Base-by-base conservation (phyloP, 768 basidiomycete species). In the Serendipita sp. region DNA sequence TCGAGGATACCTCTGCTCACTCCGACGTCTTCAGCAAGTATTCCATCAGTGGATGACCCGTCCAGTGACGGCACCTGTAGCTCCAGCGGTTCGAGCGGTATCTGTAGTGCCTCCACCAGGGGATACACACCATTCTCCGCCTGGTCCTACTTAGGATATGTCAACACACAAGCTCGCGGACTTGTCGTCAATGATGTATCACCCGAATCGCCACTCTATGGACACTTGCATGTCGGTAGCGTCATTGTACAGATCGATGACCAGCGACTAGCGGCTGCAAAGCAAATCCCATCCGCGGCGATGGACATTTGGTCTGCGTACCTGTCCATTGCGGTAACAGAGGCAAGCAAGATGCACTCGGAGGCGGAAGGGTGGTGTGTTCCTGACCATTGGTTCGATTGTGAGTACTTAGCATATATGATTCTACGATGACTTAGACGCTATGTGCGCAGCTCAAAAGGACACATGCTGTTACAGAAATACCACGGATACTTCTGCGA, bases 221-320 rank as follows among this genome's bases (percentile, higher is more conserved):
- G 70, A 0, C 78, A 87, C 69, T 73, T 92, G 15, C 74, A 75
- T 1, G 68, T 76, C 10, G 86, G 86, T 3, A 75, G 81, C 2
- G 68, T 91, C 3, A 76, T 93, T 58, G 83, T 81, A 3, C 73
- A 76, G 50, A 68, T 92, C 23, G 87, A 91, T 66, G 91, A 92
- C 71, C 72, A 73, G 0, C 55, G 73, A 0, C 74, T 91, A 40
- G 75, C 67, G 2, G 66, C 65, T 3, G 34, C 43, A 33, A 48
- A 36, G 3, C 8, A 5, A 50, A 5, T 50, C n/a, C 8, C 8
- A 6, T 31, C 48, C 2, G 2, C 5, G n/a, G n/a, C 8, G 8
- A 8, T 50, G 48, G 18, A 50, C 48, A 5, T 70, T 0, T 85
- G 86, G 88, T 71, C 72, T 18, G 48, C 70, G 6, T 79, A 80